Base-by-base conservation (phyloP, 441 rosid genomes). In the Daphne laureola region DNA sequence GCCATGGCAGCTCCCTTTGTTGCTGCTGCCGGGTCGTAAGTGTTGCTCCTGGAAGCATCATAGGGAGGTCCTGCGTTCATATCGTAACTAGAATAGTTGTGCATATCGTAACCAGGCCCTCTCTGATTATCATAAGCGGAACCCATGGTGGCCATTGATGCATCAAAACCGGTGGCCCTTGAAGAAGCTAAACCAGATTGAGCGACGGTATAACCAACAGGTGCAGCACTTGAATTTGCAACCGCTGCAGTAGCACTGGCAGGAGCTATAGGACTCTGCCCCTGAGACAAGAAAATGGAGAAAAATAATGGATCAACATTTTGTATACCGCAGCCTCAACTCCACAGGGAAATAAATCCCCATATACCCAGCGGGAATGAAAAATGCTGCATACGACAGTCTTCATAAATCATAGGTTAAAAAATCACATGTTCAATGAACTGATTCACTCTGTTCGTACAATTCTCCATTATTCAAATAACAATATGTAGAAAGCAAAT, bases 121-220 rank as follows among this genome's bases (percentile, higher is more conserved):
- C 78, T 64, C 1, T 64, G 66, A 42, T 46, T 38, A 49, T 69
- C 67, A 51, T 76, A 66, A 25, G 38, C 25, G 46, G 69, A 60
- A 3, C 56, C 76, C 44, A n/a, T n/a, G n/a, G n/a, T n/a, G n/a
- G n/a, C n/a, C n/a, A 67, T 62, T 17, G 59, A 26, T 16, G 66
- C 1, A 27, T 73, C 68, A 54, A 63, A 64, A 21, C 18, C 55
- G 31, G 69, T 18, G 13, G 61, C 59, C 74, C 81, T 75, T 65
- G 73, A 43, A 58, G 85, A 73, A 49, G 61, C 76, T 21, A 73
- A 58, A n/a, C 81, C 80, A 55, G 81, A 58, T 49, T 83, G 98
- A 73, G 72, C 58, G 66, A 76, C 87, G 45, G 57, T 71, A 52
- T 76, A 67, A 16, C 71, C 51, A 16, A 78, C 59, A 31, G 65